These are phyloP conservation scores for Nitzschia palea DNA, from an alignment of 108 stramenopile species.

Conservation along the genomic window DNA sequence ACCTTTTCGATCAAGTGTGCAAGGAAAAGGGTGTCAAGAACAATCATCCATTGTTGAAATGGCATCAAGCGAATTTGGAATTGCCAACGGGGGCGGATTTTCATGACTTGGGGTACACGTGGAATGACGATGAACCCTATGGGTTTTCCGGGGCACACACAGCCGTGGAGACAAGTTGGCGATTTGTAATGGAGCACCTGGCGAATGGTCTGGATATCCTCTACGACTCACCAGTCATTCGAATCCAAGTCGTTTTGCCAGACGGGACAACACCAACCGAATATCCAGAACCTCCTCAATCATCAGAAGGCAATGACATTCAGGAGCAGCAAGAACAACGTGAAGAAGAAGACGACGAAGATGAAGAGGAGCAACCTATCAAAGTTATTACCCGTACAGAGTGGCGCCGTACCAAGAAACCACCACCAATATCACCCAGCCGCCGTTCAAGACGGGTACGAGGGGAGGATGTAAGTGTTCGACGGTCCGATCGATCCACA, in stretches of 20 bases:
- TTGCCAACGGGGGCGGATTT: slow-evolving; percentile 83
- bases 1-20: slow-evolving; percentile 39
- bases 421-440: neutral
- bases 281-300: neutral
- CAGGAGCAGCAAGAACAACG: neutral
- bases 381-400: slow-evolving; percentile 1
- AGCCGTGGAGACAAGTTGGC: slow-evolving; percentile 77
- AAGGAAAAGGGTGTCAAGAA: slow-evolving; percentile 22
- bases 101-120: slow-evolving; percentile 67
- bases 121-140: slow-evolving; percentile 94
- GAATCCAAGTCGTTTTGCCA: slow-evolving; percentile 33
- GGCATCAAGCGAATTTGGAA: slow-evolving; percentile 92
- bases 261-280: slow-evolving; percentile 26
- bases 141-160: slow-evolving; percentile 92
- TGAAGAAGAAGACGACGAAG: neutral
- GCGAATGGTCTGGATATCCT: slow-evolving; percentile 74
- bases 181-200: slow-evolving; percentile 66
- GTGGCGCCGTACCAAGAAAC: neutral
- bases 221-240: slow-evolving; percentile 28
- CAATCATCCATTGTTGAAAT: slow-evolving; percentile 62
- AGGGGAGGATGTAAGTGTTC: slow-evolving; percentile 25
- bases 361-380: slow-evolving; percentile 9
- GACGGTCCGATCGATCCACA: slow-evolving; percentile 40
- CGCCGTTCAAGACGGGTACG: slow-evolving; percentile 29
- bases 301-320: slow-evolving; percentile 2